Evolutionary conservation across 2,329 filamentous ascomycete genomes (phyloP).

Genomic region (Gremmenia infestans): DNA sequence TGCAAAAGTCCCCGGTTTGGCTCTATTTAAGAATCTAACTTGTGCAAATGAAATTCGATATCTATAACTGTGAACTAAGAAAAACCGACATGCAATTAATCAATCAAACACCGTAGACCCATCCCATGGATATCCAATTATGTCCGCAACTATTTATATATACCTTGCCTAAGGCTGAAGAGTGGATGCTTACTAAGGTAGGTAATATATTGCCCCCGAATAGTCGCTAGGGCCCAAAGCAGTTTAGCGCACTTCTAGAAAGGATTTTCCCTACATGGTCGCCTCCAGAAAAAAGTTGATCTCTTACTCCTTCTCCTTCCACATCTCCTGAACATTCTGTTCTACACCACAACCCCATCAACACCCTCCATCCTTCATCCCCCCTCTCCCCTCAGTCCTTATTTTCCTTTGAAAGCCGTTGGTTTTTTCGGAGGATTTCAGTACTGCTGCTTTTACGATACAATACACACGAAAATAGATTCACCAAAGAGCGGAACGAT

Average conservation of each 20-base stretch:
- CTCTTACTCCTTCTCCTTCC: slow-evolving; percentile 17
- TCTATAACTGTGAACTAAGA: too few species aligned
- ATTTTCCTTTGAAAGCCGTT: slow-evolving; percentile 42
- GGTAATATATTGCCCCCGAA: too few species aligned
- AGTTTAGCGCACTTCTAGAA: neutral
- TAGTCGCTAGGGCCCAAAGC: too few species aligned
- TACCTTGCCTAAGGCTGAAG: too few species aligned
- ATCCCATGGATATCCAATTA: too few species aligned
- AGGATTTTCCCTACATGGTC: slow-evolving; percentile 12
- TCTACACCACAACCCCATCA: slow-evolving; percentile 17
- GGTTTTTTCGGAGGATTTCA: slow-evolving; percentile 37
- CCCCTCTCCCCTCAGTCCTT: slow-evolving; percentile 17
- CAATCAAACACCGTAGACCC: too few species aligned
- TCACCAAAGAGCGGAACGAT: slow-evolving; percentile 9
- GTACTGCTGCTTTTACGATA: slow-evolving; percentile 1
- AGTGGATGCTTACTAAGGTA: too few species aligned
- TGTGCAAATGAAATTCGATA: too few species aligned
- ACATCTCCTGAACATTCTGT: slow-evolving; percentile 3
- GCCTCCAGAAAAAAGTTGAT: slow-evolving; percentile 19
- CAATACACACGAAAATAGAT: neutral
- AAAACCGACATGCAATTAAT: too few species aligned
- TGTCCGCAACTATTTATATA: too few species aligned
- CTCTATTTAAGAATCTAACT: too few species aligned
- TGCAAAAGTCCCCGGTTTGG: too few species aligned
- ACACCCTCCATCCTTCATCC: slow-evolving; percentile 9